A percentile compares a stretch with the other conserved stretches of the same genome.
Evolutionary conservation across 441 rosid genomes (phyloP).

Genomic region (Populus hybrid): DNA sequence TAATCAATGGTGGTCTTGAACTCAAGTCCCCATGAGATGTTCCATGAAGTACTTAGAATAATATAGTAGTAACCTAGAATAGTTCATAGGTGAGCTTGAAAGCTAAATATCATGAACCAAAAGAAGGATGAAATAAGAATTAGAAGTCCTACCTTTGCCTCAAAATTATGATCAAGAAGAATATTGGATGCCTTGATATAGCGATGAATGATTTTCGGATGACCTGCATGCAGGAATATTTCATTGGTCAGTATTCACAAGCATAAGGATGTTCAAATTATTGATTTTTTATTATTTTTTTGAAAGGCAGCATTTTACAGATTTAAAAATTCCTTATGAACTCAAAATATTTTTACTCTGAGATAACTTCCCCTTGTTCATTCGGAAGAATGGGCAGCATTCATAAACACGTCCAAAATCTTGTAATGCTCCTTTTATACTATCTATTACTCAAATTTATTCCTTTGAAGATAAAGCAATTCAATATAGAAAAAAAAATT

Average conservation of each 20-base stretch:
- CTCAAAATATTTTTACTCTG: neutral
- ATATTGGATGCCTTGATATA: conserved; percentile 85
- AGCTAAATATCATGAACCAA: neutral
- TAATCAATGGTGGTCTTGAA: neutral
- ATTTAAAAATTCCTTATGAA: too few species aligned
- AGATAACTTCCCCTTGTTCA: neutral
- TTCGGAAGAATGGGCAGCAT: neutral
- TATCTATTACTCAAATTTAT: too few species aligned
- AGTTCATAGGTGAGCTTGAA: neutral
- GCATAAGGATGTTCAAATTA: neutral
- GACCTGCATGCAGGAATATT: conserved; percentile 43
- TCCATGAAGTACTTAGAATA: neutral
- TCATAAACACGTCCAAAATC: neutral
- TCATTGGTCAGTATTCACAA: neutral
- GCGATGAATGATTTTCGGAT: conserved; percentile 88
- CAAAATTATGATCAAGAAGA: conserved; percentile 74
- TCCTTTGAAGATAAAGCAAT: neutral
- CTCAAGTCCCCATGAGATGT: neutral
- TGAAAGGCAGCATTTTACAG: neutral
- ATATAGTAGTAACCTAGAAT: neutral
- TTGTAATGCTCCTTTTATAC: too few species aligned
- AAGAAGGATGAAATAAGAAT: neutral
- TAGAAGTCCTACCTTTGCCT: conserved; percentile 58
- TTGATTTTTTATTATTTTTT: neutral
- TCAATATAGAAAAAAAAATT: neutral